These are phyloP conservation scores for Daedalea quercina DNA, from an alignment of 768 basidiomycete genomes.

Conservation along the genomic window DNA sequence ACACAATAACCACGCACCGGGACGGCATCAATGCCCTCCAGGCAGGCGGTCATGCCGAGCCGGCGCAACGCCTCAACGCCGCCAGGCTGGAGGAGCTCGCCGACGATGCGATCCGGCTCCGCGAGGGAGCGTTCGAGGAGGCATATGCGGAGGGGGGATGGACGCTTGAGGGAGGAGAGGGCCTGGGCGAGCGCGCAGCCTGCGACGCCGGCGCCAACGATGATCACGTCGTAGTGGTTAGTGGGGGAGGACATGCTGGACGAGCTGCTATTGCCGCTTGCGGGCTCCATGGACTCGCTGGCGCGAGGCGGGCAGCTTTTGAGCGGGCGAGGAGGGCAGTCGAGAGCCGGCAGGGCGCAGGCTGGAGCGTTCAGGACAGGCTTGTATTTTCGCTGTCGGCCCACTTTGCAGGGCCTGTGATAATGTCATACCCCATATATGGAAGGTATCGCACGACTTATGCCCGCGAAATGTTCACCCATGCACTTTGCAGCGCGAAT, in stretches of 20 bases:
- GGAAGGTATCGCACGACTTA: background rate
- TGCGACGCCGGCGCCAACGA: conserved; percentile 90
- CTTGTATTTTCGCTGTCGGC: conserved; percentile 1
- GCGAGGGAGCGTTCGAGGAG: conserved; percentile 87
- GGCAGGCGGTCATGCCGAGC: conserved; percentile 68
- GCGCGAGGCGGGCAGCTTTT: background rate
- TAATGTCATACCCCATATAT: background rate
- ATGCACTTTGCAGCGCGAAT: background rate
- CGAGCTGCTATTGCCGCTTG: background rate
- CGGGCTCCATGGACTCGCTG: background rate
- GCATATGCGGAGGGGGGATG: conserved; percentile 64
- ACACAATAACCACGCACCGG: conserved; percentile 85
- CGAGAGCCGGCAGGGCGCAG: conserved; percentile 2
- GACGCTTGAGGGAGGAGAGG: conserved; percentile 47
- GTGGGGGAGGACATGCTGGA: conserved; percentile 17
- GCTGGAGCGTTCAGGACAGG: background rate
- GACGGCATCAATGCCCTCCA: conserved; percentile 87
- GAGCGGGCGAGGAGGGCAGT: background rate
- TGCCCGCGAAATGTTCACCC: background rate
- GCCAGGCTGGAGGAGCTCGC: conserved; percentile 92
- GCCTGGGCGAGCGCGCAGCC: conserved; percentile 85
- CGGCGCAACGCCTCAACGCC: conserved; percentile 70
- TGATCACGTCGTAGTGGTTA: conserved; percentile 65
- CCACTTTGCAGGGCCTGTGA: conserved; percentile 5
- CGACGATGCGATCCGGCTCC: conserved; percentile 95